phyloP scores from a whole-genome alignment of 768 basidiomycete species.

The Imleria badia region DNA sequence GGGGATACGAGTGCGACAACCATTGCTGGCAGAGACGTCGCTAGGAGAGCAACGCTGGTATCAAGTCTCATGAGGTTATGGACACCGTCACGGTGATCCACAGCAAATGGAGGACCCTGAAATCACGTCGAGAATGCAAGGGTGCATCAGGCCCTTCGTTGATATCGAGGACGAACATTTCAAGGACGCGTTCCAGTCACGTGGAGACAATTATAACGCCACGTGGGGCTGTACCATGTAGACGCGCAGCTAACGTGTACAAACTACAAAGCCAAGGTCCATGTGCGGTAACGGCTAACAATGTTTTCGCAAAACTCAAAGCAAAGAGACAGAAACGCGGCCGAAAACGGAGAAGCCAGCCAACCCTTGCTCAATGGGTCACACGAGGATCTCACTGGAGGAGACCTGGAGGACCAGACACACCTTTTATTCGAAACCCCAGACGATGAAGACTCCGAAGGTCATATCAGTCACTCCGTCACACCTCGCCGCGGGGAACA shows the following conservation, averaged over 20 bases:
- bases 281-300: conserved; percentile 19
- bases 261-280: conserved; percentile 7
- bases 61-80: too few relatives aligned
- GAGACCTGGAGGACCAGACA: conserved; percentile 19
- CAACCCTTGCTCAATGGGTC: conserved; percentile 58
- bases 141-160: too few relatives aligned
- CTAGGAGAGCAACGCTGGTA: neutral
- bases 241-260: conserved; percentile 3
- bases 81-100: too few relatives aligned
- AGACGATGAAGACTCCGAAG: conserved; percentile 55
- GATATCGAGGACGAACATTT: neutral
- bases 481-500: conserved; percentile 40
- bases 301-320: conserved; percentile 34
- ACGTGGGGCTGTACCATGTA: conserved; percentile 3
- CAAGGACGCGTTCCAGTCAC: conserved; percentile 16
- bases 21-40: neutral
- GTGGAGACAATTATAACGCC: conserved; percentile 13
- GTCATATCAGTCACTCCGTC: conserved; percentile 32
- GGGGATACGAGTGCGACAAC: conserved; percentile 1
- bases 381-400: conserved; percentile 39
- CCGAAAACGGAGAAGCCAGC: conserved; percentile 40
- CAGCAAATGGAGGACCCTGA: neutral
- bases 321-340: conserved; percentile 27
- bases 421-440: conserved; percentile 52
- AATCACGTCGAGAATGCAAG: too few relatives aligned